phyloP scores from a whole-genome alignment of 1,139 yeast species.

The Taiozyma sp. region DNA sequence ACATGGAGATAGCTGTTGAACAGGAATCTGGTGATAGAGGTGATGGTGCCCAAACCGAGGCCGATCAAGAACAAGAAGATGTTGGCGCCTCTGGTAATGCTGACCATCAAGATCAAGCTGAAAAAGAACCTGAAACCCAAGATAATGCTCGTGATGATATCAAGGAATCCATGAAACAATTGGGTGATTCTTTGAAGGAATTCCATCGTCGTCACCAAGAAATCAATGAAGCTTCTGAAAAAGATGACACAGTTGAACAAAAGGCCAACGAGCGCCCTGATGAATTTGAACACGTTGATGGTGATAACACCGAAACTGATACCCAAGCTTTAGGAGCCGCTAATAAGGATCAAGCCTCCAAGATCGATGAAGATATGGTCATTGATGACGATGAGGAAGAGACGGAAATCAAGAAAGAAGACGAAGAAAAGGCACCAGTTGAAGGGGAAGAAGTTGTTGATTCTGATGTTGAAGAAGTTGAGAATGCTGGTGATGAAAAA shows the following conservation, averaged over 20 bases:
- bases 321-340: conserved; percentile 96
- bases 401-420: conserved; percentile 26
- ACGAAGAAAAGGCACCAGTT: conserved; percentile 21
- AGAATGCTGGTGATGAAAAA: conserved; percentile 24
- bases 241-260: conserved; percentile 41
- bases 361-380: conserved; percentile 79
- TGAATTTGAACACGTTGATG: conserved; percentile 89
- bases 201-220: conserved; percentile 90
- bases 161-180: conserved; percentile 76
- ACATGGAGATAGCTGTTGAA: conserved; percentile 64
- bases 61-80: conserved; percentile 62
- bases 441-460: conserved; percentile 24
- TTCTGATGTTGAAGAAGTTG: conserved; percentile 27
- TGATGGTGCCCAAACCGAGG: conserved; percentile 73
- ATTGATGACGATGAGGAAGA: conserved; percentile 62
- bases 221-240: conserved; percentile 59
- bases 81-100: conserved; percentile 71
- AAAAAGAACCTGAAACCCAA: conserved; percentile 30
- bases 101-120: conserved; percentile 42
- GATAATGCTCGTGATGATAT: conserved; percentile 71
- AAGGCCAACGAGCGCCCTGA: conserved; percentile 68
- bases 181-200: conserved; percentile 89
- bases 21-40: conserved; percentile 70
- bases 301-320: conserved; percentile 67
- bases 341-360: conserved; percentile 70